Evolutionary conservation across 805 yeast genomes (phyloP), one percentile per base, ranked within the genome.

Genomic region (Candida railenensis): DNA sequence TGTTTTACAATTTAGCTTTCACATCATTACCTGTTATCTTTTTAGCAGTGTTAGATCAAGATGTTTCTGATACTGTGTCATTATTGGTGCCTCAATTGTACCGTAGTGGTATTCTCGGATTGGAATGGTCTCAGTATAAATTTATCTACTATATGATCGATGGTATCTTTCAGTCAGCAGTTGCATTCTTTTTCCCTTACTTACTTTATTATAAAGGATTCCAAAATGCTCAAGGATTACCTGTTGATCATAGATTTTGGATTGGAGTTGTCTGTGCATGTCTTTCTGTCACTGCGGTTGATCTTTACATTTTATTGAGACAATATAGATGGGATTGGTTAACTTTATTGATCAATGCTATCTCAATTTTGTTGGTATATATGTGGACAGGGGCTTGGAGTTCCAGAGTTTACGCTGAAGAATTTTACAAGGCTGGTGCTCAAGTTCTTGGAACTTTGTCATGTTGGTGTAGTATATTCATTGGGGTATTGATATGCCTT

Each of bases 331-430:
- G 95, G 95, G 95, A 87, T 65, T 82, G 86, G 83, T 58, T 87
- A 20, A 73, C 87, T 16, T 43, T 76, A 22, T 57, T 81, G 20
- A 74, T 85, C 49, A 67, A 71, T 47, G 66, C 75, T 1, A 58
- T 88, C 40, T 82, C 89, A 12, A 73, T 74, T 44, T 59, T 83
- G 50, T 53, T 86, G 37, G 72, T 86, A 15, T 85, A 76, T 54
- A 78, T 82, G 59, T 87, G 95, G 95, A 80, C 88, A 3, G 91
- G 92, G n/a, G 78, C 82, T 19, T 87, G 91, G 85, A 78, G 89
- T 25, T 65, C 81, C 3, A 62, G 76, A 22, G 50, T 66, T 2
- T 63, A 69, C 46, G 75, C 87, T 7, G 73, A 71, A 9, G 87
- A 82, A 55, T 83, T 83, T 54, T 87, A 80, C 63, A 73, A 76